Percentiles rank a stretch among this genome's conserved stretches.
These are phyloP conservation scores for Mucor indicus DNA, from an alignment of 371 early-diverging fungal genomes.

Conservation along the genomic window DNA sequence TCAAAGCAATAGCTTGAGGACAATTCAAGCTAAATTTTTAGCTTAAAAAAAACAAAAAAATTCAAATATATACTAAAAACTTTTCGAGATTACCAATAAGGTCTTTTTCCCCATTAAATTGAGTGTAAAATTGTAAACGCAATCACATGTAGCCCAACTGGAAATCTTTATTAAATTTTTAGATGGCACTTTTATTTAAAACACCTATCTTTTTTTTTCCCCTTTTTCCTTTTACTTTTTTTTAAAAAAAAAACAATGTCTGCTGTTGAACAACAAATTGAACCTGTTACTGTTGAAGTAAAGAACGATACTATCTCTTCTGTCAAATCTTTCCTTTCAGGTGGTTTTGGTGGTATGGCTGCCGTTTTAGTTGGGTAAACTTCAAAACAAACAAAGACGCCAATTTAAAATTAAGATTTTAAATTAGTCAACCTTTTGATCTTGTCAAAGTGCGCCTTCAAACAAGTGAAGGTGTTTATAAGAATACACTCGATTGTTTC, in stretches of 20 bases:
- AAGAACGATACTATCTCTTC: slow-evolving; percentile 34
- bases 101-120: no score
- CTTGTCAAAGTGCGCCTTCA: slow-evolving; percentile 93
- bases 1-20: no score
- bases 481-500: slow-evolving; percentile 86
- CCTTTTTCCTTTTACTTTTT: slow-evolving; percentile 1
- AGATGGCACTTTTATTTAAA: no score
- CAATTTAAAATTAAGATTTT: neutral
- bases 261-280: slow-evolving; percentile 8
- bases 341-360: slow-evolving; percentile 90
- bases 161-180: no score
- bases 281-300: slow-evolving; percentile 5
- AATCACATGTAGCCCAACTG: no score
- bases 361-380: slow-evolving; percentile 68
- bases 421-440: slow-evolving; percentile 73
- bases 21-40: no score
- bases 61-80: no score
- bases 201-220: slow-evolving; percentile 2
- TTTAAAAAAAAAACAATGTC: slow-evolving; percentile 4
- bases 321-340: slow-evolving; percentile 92
- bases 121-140: no score
- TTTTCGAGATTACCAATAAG: no score
- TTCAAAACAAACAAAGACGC: neutral
- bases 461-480: slow-evolving; percentile 81
- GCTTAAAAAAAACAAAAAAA: no score